Percentiles rank a stretch among this genome's conserved stretches.
These are phyloP conservation scores for Ophiocordyceps polyrhachis-furcata DNA, from an alignment of 2,329 filamentous ascomycete species.

Conservation along the genomic window DNA sequence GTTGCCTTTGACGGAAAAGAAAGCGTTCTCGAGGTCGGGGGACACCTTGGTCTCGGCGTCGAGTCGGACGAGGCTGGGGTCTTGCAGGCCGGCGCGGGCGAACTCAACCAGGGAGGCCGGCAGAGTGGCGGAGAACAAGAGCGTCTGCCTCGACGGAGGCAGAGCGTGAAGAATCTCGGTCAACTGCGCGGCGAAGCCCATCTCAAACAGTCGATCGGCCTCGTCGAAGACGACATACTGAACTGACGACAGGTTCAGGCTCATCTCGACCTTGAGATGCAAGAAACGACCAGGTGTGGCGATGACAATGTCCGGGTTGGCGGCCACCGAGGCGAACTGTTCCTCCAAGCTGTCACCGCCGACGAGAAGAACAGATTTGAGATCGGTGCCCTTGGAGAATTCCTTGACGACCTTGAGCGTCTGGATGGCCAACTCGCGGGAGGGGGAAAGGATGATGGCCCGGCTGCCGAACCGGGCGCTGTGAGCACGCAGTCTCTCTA, in stretches of 20 bases:
- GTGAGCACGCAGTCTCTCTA: constrained; percentile 78
- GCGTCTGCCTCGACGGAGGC: constrained; percentile 67
- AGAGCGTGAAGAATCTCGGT: constrained; percentile 84
- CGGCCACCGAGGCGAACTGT: constrained; percentile 81
- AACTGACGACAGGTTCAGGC: constrained; percentile 73
- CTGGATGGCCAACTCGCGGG: constrained; percentile 83
- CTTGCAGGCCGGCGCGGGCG: constrained; percentile 78
- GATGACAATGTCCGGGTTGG: constrained; percentile 93
- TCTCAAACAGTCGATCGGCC: constrained; percentile 90
- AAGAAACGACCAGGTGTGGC: constrained; percentile 92
- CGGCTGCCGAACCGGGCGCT: constrained; percentile 72
- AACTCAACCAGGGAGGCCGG: constrained; percentile 93
- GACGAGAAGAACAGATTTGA: constrained; percentile 77
- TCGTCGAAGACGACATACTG: constrained; percentile 95
- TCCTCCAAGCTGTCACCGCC: constrained; percentile 93
- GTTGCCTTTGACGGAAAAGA: constrained; percentile 78
- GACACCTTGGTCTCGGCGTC: constrained; percentile 94
- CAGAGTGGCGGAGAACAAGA: constrained; percentile 88
- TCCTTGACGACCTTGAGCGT: constrained; percentile 95
- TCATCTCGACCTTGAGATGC: constrained; percentile 95
- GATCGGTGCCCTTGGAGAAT: constrained; percentile 71
- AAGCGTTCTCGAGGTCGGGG: constrained; percentile 84
- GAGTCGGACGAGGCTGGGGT: constrained; percentile 74
- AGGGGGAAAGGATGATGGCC: constrained; percentile 78
- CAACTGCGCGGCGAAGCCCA: constrained; percentile 91